Base-by-base conservation (phyloP, 148 eudicot genomes). In the Gaultheria prostrata region DNA sequence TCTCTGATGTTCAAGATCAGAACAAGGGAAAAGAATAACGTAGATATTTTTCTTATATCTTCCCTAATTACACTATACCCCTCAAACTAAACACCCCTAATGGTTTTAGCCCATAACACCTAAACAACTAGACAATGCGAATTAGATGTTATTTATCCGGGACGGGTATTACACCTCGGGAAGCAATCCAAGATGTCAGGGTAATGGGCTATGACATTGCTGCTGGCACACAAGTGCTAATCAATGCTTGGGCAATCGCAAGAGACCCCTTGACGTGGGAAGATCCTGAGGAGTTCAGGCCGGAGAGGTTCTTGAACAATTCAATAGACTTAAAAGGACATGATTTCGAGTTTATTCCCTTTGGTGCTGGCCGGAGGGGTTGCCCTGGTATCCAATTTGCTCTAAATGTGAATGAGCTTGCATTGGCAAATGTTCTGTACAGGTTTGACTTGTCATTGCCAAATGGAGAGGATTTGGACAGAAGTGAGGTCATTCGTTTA, bases 251-350 rank as follows among this genome's bases (percentile, higher is more conserved):
- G 87, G 87, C 87, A 4, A 86, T 88, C 26, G 86, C 82, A 11
- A 84, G 88, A 73, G 90, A 89, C 76, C 85, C 87, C 0, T 18
- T 7, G 3, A 45, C 6, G 0, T 89, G 91, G 91, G 86, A 86
- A 2, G 82, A 88, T 3, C 84, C 90, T 0, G 86, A 87, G 11
- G 85, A 82, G 82, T 90, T 90, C 50, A 33, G 18, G 46, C 92
- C 92, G 0, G 89, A 90, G 78, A 87, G 92, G 71, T 90, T 90
- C 84, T 76, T 88, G 85, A 77, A 82, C 71, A 76, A 77, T 26
- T 6, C 48, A 5, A 24, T 71, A 35, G 90, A 89, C 46, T 83
- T 74, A 8, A 85, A 32, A 84, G 89, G 91, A 10, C 88, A 84
- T 1, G 84, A 89, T 50, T 87, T 85, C 33, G 63, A 83, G 59